These are phyloP conservation scores for Selaginella moellendorffii DNA, from an alignment of 75 land plant species.

Conservation along the genomic window DNA sequence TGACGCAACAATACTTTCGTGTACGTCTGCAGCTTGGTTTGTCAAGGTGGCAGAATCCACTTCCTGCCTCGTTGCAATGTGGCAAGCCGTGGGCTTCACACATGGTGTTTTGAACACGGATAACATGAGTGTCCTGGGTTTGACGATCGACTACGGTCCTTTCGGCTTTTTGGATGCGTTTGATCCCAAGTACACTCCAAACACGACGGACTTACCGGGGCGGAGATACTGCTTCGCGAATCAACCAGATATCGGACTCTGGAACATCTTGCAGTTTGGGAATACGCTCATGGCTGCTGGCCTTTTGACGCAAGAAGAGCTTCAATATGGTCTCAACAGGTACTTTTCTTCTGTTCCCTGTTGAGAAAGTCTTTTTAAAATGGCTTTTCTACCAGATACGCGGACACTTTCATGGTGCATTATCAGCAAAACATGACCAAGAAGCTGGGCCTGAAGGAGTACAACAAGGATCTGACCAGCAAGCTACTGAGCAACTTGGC, in stretches of 20 bases:
- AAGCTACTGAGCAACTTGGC: slow-evolving; percentile 86
- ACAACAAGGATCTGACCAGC: slow-evolving; percentile 69
- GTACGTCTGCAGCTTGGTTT: slow-evolving; percentile 57
- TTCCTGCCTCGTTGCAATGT: slow-evolving; percentile 70
- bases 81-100: slow-evolving; percentile 99
- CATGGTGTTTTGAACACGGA: slow-evolving; percentile 98
- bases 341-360: slow-evolving; percentile 15
- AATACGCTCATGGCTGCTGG: slow-evolving; percentile 48
- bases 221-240: slow-evolving; percentile 96
- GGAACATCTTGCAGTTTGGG: slow-evolving; percentile 87
- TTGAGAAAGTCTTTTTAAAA: too few species aligned
- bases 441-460: slow-evolving; percentile 73
- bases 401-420: slow-evolving; percentile 81
- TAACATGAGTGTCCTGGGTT: slow-evolving; percentile 92
- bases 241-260: slow-evolving; percentile 92
- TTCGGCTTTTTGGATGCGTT: slow-evolving; percentile 99
- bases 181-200: slow-evolving; percentile 95
- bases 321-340: slow-evolving; percentile 82
- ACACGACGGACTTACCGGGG: slow-evolving; percentile 95
- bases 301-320: slow-evolving; percentile 67
- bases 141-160: slow-evolving; percentile 97
- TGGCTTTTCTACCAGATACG: slow-evolving; percentile 45
- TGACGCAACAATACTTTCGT: background rate
- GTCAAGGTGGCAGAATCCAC: slow-evolving; percentile 89
- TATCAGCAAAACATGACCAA: slow-evolving; percentile 82